Base-by-base conservation (phyloP, 306 rosid genomes). In the Parietaria judaica region DNA sequence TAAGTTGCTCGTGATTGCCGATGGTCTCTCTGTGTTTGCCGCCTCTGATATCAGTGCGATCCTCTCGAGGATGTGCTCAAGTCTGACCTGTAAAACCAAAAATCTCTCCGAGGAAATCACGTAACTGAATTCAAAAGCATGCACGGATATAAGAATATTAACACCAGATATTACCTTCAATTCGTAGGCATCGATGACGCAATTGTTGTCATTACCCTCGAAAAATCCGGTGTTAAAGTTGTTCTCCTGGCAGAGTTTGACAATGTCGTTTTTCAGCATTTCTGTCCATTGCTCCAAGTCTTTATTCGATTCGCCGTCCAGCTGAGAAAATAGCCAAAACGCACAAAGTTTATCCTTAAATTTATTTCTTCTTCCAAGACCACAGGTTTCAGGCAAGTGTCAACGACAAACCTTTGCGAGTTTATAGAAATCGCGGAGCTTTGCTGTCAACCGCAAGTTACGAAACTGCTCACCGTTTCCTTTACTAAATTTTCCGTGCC, bases 251-350 rank as follows among this genome's bases (percentile, higher is more conserved):
- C 99, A 88, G 43, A 92, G 81, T 72, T 77, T 92, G 69, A 92
- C 63, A 10, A 81, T 94, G 14, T 92, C 99, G 65, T 73, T 88
- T 82, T 83, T 88, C 56, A 92, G 85, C 94, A 84, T 78, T 84
- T 92, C 99, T 79, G 85, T 88, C 99, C 99, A 92, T 75, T 80
- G 92, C 64, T 92, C 99, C 83, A 92, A 69, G 70, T 92, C 99
- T 78, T 84, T 92, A 65, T 55, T 79, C 51, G 87, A 88, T 74
- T 92, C 99, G 51, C 94, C 83, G 70, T 92, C 99, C 36, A 84
- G 78, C 99, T 92, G 76, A 68, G 63, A 66, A 23, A 74, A 11
- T 31, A 45, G 53, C 41, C 67, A 46, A 62, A 66, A 12, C 13
- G 54, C 58, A 37, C 66, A 60, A 72, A 8, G 38, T 23, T 41